Evolutionary conservation across 2,329 filamentous ascomycete genomes (phyloP).

Genomic region (Aspergillus sp.): DNA sequence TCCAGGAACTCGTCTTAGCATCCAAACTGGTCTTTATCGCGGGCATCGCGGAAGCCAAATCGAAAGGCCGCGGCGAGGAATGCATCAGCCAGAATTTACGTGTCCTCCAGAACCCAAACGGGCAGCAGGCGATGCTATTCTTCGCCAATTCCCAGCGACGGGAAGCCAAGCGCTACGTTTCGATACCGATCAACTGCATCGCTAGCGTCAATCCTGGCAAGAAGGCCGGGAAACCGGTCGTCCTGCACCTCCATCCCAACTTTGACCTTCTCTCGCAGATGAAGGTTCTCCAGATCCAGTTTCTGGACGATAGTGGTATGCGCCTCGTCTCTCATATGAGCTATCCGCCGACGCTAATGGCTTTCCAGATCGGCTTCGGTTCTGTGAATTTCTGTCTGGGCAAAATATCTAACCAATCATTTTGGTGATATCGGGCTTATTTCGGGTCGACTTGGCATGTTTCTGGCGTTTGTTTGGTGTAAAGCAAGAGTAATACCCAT

Average conservation of each 20-base stretch:
- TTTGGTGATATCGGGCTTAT: not conserved
- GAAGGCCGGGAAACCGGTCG: constrained; percentile 30
- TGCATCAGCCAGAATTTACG: constrained; percentile 39
- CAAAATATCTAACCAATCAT: not conserved
- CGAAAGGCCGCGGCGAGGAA: constrained; percentile 38
- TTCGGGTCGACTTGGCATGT: not conserved
- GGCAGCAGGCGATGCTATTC: constrained; percentile 29
- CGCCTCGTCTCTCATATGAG: constrained; percentile 1
- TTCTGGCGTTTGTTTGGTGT: too few relatives aligned
- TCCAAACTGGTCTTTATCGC: constrained; percentile 34
- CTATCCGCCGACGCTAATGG: not conserved
- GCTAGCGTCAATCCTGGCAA: constrained; percentile 31
- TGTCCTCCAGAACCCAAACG: constrained; percentile 28
- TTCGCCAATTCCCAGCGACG: constrained; percentile 38
- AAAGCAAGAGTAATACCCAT: not conserved
- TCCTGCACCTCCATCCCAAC: constrained; percentile 31
- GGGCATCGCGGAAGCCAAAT: constrained; percentile 37
- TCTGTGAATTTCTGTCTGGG: constrained; percentile 23
- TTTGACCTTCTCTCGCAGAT: constrained; percentile 35
- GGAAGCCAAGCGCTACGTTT: constrained; percentile 34
- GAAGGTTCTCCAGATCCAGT: constrained; percentile 30
- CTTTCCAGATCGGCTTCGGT: constrained; percentile 21
- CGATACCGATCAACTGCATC: constrained; percentile 35
- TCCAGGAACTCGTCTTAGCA: constrained; percentile 34
- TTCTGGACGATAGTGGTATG: constrained; percentile 34